Evolutionary conservation across 1,284 basidiomycete genomes (phyloP).

Genomic region (Ceratobasidium papillatum): DNA sequence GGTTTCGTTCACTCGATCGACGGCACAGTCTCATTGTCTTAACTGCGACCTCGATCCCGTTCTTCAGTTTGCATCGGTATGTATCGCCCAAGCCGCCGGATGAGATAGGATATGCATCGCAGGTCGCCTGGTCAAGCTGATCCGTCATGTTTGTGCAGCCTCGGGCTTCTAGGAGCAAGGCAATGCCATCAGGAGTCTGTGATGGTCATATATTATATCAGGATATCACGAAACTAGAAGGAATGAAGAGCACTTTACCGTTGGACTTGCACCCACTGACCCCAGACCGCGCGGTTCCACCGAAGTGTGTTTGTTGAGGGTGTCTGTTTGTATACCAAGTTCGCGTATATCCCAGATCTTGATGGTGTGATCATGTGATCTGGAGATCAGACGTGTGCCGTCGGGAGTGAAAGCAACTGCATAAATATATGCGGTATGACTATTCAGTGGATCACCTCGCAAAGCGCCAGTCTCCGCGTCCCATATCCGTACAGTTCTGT

Average conservation of each 20-base stretch:
- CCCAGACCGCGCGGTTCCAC: too few species aligned
- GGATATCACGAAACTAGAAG: too few species aligned
- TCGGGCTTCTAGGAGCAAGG: neutral
- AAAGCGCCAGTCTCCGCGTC: neutral
- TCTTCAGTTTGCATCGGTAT: neutral
- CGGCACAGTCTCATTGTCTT: neutral
- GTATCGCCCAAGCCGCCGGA: neutral
- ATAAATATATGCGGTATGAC: slow-evolving; percentile 15
- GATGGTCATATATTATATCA: too few species aligned
- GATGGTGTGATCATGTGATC: slow-evolving; percentile 17
- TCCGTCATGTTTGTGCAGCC: neutral
- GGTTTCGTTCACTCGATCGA: too few species aligned
- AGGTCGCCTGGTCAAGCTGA: neutral
- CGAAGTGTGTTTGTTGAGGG: too few species aligned
- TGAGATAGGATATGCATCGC: neutral
- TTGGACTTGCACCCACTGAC: too few species aligned
- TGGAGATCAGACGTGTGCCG: slow-evolving; percentile 22
- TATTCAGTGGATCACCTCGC: neutral
- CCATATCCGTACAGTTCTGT: slow-evolving; percentile 34
- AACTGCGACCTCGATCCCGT: neutral
- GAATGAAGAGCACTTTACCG: too few species aligned
- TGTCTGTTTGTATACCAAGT: neutral
- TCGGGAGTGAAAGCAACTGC: slow-evolving; percentile 30
- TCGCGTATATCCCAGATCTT: slow-evolving; percentile 10
- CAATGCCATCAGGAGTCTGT: too few species aligned